phyloP scores from a whole-genome alignment of 2,329 filamentous ascomycete genomes.

The Beauveria sp. region DNA sequence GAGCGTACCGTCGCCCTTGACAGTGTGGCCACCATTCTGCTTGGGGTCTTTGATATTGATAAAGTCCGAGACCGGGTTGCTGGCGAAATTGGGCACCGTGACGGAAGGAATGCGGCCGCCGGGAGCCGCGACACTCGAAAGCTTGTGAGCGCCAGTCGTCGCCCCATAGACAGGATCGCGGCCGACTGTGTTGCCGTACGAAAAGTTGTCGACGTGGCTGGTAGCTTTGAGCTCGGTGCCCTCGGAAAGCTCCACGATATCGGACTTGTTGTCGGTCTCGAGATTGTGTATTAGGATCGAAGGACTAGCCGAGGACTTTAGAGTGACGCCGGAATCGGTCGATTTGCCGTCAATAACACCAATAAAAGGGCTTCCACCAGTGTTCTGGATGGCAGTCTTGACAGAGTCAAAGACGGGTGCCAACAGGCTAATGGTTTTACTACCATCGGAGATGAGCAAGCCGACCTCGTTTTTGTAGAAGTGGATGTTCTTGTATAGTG shows the following conservation, averaged over 20 bases:
- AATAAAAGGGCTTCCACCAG: conserved; percentile 31
- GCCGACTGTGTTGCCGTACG: conserved; percentile 34
- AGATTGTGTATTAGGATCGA: conserved; percentile 38
- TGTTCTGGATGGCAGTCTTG: conserved; percentile 29
- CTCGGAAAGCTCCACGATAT: conserved; percentile 26
- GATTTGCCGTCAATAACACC: conserved; percentile 32
- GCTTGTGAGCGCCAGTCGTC: conserved; percentile 21
- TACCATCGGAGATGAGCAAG: conserved; percentile 22
- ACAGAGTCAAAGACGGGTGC: conserved; percentile 32
- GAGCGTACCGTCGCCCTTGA: conserved; percentile 29
- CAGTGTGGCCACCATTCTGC: conserved; percentile 21
- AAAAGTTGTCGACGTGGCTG: conserved; percentile 30
- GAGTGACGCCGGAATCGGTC: conserved; percentile 33
- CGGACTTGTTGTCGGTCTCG: conserved; percentile 29
- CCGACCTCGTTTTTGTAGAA: conserved; percentile 34
- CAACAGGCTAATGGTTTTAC: conserved; percentile 32
- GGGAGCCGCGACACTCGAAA: conserved; percentile 28
- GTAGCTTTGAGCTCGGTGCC: conserved; percentile 22
- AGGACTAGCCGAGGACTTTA: conserved; percentile 28
- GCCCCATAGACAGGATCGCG: conserved; percentile 30
- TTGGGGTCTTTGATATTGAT: conserved; percentile 31
- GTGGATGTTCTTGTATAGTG: conserved; percentile 35
- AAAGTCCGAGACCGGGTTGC: conserved; percentile 20
- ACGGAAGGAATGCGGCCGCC: conserved; percentile 28
- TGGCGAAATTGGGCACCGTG: conserved; percentile 32